These are phyloP conservation scores for Raddia distichophylla DNA, from an alignment of 176 grass and related monocot species.

Conservation along the genomic window DNA sequence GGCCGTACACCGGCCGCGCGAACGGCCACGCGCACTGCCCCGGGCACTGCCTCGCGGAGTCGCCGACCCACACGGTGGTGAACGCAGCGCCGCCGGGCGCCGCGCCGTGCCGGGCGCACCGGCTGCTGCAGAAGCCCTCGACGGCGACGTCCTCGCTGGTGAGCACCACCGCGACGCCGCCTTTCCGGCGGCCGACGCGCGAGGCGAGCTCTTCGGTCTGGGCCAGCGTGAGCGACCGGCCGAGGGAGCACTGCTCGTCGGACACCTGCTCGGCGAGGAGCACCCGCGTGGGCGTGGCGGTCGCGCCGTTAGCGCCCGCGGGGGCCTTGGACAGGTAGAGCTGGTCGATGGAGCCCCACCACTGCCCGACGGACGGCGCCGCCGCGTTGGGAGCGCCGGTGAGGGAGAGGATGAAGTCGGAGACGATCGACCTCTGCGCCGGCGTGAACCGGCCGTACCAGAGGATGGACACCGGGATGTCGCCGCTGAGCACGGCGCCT, in stretches of 20 bases:
- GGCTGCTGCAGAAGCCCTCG: conserved; percentile 67
- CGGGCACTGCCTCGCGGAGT: conserved; percentile 58
- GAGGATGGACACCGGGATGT: conserved; percentile 59
- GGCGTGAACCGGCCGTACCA: conserved; percentile 67
- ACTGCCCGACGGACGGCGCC: conserved; percentile 47
- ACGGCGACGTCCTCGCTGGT: conserved; percentile 48
- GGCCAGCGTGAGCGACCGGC: conserved; percentile 44
- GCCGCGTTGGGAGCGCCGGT: conserved; percentile 8
- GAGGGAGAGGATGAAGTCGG: conserved; percentile 63
- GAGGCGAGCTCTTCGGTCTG: conserved; percentile 54
- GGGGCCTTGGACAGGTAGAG: conserved; percentile 52
- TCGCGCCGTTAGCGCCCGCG: not conserved
- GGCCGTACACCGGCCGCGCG: conserved; percentile 60
- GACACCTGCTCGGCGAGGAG: conserved; percentile 44
- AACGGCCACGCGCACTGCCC: conserved; percentile 73
- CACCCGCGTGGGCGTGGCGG: conserved; percentile 27
- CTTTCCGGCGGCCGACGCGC: not conserved
- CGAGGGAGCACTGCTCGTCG: conserved; percentile 48
- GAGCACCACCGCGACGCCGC: conserved; percentile 49
- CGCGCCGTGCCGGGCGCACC: conserved; percentile 55
- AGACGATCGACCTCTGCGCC: conserved; percentile 53
- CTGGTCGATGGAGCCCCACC: conserved; percentile 61
- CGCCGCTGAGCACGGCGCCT: conserved; percentile 51
- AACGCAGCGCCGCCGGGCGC: not conserved
- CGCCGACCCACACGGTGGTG: conserved; percentile 53